Evolutionary conservation across 176 grass and related monocot species (phyloP).

Genomic region (Musa acuminata): DNA sequence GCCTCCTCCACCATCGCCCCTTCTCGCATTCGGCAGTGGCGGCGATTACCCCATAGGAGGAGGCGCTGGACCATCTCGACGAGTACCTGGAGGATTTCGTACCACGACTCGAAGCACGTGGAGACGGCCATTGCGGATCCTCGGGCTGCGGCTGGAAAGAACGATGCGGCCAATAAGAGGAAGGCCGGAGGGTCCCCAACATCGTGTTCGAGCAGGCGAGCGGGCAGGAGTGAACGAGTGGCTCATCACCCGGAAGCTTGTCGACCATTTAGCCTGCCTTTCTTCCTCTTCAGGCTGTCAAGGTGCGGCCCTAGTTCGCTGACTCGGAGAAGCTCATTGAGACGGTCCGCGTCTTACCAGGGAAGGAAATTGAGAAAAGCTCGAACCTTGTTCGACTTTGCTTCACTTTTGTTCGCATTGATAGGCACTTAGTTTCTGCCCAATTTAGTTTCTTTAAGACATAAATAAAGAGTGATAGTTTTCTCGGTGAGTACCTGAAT

Average conservation of each 20-base stretch:
- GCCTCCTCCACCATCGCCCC: constrained; percentile 20
- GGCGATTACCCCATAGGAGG: neutral
- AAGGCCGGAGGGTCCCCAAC: constrained; percentile 55
- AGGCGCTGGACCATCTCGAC: constrained; percentile 27
- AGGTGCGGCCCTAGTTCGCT: constrained; percentile 57
- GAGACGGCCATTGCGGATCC: constrained; percentile 62
- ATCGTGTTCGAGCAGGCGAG: constrained; percentile 41
- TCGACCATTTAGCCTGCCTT: constrained; percentile 73
- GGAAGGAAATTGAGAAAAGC: constrained; percentile 33
- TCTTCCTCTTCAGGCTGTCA: constrained; percentile 65
- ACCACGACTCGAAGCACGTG: constrained; percentile 59
- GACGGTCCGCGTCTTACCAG: constrained; percentile 66
- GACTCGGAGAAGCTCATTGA: constrained; percentile 59
- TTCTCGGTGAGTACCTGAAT: too few species aligned
- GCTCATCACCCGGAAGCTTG: constrained; percentile 80
- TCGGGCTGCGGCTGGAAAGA: constrained; percentile 34
- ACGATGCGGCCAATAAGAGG: constrained; percentile 51
- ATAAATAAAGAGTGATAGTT: too few species aligned
- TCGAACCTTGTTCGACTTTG: neutral
- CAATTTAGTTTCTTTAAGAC: too few species aligned
- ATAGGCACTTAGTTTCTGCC: neutral
- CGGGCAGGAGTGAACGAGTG: constrained; percentile 11
- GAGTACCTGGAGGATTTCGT: constrained; percentile 67
- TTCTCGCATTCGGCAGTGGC: constrained; percentile 12
- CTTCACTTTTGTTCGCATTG: neutral